These are phyloP conservation scores for Hansenula sp. DNA, from an alignment of 1,139 yeast genomes.

Conservation along the genomic window DNA sequence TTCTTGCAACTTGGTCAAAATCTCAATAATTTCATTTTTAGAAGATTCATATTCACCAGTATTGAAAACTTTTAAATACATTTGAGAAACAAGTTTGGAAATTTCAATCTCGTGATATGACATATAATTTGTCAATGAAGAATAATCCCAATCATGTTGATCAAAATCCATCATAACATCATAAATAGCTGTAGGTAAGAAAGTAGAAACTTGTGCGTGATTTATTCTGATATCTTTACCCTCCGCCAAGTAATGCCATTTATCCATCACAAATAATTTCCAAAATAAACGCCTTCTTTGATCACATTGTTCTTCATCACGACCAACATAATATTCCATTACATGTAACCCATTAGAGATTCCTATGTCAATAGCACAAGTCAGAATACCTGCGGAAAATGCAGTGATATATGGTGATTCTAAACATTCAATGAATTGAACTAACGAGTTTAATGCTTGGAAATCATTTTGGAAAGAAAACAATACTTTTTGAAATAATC, in stretches of 20 bases:
- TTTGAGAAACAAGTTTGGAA: not conserved
- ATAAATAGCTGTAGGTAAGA: not conserved
- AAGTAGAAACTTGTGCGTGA: not conserved
- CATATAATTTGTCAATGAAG: not conserved
- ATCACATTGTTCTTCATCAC: not conserved
- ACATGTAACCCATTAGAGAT: not conserved
- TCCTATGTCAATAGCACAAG: not conserved
- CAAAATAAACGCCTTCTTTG: not conserved
- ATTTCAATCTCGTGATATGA: not conserved
- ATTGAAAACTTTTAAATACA: not conserved
- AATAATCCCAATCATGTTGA: not conserved
- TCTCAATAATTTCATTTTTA: not conserved
- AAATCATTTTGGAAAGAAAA: not conserved
- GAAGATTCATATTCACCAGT: not conserved
- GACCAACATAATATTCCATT: not conserved
- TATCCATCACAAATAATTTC: not conserved
- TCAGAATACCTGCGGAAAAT: not conserved
- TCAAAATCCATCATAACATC: not conserved
- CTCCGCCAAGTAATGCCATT: not conserved
- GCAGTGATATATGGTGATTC: not conserved
- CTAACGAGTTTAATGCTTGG: not conserved
- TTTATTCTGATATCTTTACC: not conserved
- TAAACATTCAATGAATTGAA: not conserved
- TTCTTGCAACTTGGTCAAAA: not conserved
- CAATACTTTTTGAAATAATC: not conserved